phyloP scores from a whole-genome alignment of 495 filamentous ascomycete genomes.

The Tuber umbilicatum region DNA sequence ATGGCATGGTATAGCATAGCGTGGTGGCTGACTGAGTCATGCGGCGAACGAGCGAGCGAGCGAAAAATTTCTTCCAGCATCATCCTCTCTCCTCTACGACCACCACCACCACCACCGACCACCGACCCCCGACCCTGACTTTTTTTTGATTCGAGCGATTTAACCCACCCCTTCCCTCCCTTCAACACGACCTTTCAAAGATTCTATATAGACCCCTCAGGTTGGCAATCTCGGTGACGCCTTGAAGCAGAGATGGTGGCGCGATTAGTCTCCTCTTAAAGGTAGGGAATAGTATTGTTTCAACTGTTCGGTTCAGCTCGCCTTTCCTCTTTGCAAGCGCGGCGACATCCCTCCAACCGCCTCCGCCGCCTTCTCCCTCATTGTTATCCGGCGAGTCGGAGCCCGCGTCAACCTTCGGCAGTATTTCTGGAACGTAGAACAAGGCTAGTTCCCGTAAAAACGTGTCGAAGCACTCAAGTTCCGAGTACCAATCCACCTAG shows the following conservation, averaged over 20 bases:
- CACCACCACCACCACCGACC: not conserved
- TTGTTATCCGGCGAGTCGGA: constrained; percentile 18
- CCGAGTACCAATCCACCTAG: constrained; percentile 75
- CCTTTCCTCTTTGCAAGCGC: constrained; percentile 48
- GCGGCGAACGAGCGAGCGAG: not conserved
- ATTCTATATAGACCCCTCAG: constrained; percentile 91
- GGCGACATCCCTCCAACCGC: constrained; percentile 44
- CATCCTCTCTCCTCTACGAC: constrained; percentile 2
- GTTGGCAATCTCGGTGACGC: constrained; percentile 83
- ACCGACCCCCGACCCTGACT: not conserved
- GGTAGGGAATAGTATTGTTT: constrained; percentile 73
- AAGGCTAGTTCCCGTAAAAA: constrained; percentile 82
- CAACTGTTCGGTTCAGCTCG: constrained; percentile 56
- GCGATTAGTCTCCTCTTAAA: constrained; percentile 78
- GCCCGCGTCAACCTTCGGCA: constrained; percentile 53
- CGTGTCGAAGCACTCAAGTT: constrained; percentile 77
- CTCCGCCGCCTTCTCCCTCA: constrained; percentile 45
- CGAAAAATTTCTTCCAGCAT: constrained; percentile 1
- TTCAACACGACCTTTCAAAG: constrained; percentile 70
- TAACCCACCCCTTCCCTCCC: constrained; percentile 3
- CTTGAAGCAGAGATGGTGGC: constrained; percentile 68
- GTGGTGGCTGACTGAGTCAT: constrained; percentile 7
- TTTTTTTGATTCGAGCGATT: not conserved
- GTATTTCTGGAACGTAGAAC: constrained; percentile 83
- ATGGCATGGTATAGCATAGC: constrained; percentile 3